phyloP scores from a whole-genome alignment of 768 basidiomycete genomes.

The Lentinula raphanica region DNA sequence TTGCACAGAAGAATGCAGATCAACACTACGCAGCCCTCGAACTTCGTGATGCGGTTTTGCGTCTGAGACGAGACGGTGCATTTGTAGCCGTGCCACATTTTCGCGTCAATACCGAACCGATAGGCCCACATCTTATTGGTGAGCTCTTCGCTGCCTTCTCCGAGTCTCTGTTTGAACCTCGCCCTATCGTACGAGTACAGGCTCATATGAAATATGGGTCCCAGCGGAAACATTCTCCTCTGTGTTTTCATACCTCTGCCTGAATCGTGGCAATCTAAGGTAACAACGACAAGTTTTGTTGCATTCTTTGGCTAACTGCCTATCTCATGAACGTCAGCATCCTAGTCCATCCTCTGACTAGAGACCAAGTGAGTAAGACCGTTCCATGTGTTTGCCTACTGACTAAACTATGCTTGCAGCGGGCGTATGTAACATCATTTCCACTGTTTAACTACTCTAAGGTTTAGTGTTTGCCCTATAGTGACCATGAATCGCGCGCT shows the following conservation, averaged over 20 bases:
- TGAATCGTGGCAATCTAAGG: constrained; percentile 68
- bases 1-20: constrained; percentile 58
- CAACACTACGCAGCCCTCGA: constrained; percentile 63
- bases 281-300: background rate
- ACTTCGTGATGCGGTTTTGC: constrained; percentile 66
- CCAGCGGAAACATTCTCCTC: constrained; percentile 69
- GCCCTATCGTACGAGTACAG: constrained; percentile 25
- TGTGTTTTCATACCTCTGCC: constrained; percentile 71
- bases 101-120: constrained; percentile 62
- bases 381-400: background rate
- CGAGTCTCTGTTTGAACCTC: constrained; percentile 1
- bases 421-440: constrained; percentile 53
- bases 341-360: constrained; percentile 69
- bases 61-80: constrained; percentile 67
- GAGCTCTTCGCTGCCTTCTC: no score
- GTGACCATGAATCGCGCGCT: constrained; percentile 64
- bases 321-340: no score
- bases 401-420: constrained; percentile 26
- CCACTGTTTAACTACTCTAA: no score
- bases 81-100: constrained; percentile 76
- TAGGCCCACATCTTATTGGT: constrained; percentile 77
- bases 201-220: constrained; percentile 80
- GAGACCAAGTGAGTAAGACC: constrained; percentile 49
- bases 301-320: background rate
- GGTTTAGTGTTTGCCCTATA: no score